phyloP scores from a whole-genome alignment of 495 filamentous ascomycete genomes.

The Chaetomium tenue region DNA sequence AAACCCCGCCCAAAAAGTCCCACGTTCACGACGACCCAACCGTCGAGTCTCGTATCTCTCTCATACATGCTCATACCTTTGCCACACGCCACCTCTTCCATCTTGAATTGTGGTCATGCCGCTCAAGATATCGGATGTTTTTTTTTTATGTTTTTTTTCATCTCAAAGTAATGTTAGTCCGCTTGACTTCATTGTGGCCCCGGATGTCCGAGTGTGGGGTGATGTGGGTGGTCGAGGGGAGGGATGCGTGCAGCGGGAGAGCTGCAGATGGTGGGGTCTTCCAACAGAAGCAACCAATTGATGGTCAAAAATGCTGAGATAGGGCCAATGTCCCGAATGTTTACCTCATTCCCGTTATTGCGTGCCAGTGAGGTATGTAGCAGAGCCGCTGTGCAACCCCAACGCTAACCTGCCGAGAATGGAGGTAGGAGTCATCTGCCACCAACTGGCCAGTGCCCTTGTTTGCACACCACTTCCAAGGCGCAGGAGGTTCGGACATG shows the following conservation, averaged over 20 bases:
- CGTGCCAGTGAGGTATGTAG: not conserved
- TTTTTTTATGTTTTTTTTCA: not conserved
- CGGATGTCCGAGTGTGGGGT: not conserved
- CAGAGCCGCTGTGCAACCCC: not conserved
- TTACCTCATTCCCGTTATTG: not conserved
- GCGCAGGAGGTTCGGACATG: not conserved
- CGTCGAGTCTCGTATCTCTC: slow-evolving; percentile 5
- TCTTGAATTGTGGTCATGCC: not conserved
- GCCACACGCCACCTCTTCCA: not conserved
- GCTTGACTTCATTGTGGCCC: not conserved
- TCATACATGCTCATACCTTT: not conserved
- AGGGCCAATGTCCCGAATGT: not conserved
- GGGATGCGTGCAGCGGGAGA: not conserved
- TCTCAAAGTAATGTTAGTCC: not conserved
- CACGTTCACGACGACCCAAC: not conserved
- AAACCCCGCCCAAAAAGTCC: not conserved
- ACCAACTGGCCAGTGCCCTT: not conserved
- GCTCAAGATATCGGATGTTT: not conserved
- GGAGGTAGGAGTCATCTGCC: not conserved
- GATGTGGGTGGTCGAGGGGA: not conserved
- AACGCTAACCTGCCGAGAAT: not conserved
- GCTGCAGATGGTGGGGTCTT: not conserved
- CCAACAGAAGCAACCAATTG: not conserved
- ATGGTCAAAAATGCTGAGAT: not conserved
- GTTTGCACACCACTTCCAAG: not conserved